phyloP scores from a whole-genome alignment of 495 filamentous ascomycete genomes.

The Trichodelitschia bisporula region DNA sequence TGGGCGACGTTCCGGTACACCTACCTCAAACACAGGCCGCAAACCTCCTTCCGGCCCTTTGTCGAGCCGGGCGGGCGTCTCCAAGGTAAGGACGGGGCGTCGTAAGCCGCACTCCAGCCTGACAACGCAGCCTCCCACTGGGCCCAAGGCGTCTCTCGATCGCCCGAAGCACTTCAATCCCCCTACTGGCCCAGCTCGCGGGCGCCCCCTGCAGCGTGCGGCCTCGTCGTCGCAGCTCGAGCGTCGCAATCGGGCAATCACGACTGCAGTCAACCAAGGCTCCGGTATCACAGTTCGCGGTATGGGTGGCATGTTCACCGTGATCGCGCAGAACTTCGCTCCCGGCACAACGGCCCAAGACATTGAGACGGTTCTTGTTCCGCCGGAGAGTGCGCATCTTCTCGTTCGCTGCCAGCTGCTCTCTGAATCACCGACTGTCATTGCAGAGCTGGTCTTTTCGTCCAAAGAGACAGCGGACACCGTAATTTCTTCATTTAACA shows the following conservation, averaged over 20 bases:
- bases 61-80: slow-evolving; percentile 53
- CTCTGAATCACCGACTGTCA: slow-evolving; percentile 46
- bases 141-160: slow-evolving; percentile 10
- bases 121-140: slow-evolving; percentile 2
- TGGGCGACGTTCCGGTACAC: neutral
- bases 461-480: slow-evolving; percentile 55
- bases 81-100: slow-evolving; percentile 28
- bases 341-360: slow-evolving; percentile 84
- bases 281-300: slow-evolving; percentile 56
- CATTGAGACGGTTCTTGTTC: slow-evolving; percentile 65
- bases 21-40: neutral
- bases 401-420: slow-evolving; percentile 46
- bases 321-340: slow-evolving; percentile 74
- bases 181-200: neutral
- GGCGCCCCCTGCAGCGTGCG: slow-evolving; percentile 4
- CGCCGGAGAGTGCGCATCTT: slow-evolving; percentile 34
- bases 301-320: slow-evolving; percentile 49
- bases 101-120: slow-evolving; percentile 2
- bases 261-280: slow-evolving; percentile 9
- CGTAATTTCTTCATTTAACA: slow-evolving; percentile 64
- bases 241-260: slow-evolving; percentile 17
- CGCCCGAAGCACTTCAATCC: slow-evolving; percentile 1
- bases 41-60: slow-evolving; percentile 23
- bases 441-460: slow-evolving; percentile 64
- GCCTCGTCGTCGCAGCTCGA: slow-evolving; percentile 9